Evolutionary conservation across 306 rosid genomes (phyloP).

Genomic region (Elaeagnus macrophylla): DNA sequence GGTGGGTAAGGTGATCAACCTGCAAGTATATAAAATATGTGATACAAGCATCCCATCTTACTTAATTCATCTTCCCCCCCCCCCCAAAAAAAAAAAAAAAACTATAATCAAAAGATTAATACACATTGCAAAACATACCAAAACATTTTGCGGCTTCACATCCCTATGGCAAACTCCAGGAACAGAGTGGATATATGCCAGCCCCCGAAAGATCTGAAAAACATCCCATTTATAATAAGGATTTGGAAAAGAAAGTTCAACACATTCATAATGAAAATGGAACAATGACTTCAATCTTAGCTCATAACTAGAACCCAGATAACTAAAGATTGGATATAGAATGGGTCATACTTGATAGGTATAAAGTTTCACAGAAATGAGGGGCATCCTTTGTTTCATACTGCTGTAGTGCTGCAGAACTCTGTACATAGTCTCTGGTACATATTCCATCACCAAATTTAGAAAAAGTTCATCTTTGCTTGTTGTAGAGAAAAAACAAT

Average conservation of each 20-base stretch:
- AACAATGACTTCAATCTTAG: constrained; percentile 1
- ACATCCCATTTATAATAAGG: constrained; percentile 14
- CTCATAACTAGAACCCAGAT: neutral
- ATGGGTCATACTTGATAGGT: constrained; percentile 69
- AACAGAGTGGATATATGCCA: constrained; percentile 87
- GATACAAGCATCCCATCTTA: constrained; percentile 6
- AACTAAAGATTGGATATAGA: neutral
- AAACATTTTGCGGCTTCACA: constrained; percentile 87
- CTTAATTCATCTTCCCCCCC: no score
- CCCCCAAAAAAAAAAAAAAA: constrained; percentile 6
- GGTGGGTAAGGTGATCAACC: constrained; percentile 92
- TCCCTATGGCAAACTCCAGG: constrained; percentile 90
- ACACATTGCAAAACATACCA: constrained; percentile 40
- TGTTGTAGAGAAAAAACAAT: constrained; percentile 85
- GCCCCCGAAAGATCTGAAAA: constrained; percentile 77
- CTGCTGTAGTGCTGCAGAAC: constrained; percentile 72
- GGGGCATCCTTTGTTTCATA: constrained; percentile 88
- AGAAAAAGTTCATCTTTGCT: constrained; percentile 78
- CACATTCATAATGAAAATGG: neutral
- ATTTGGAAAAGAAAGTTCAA: constrained; percentile 7
- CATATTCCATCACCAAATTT: constrained; percentile 88
- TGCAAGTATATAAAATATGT: constrained; percentile 19
- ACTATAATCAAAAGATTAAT: neutral
- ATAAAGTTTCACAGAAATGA: constrained; percentile 83
- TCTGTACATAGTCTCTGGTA: constrained; percentile 78